Conservation (phyloP, 2,329 filamentous ascomycete species). For the Coniosporium tulheliwenetii region DNA sequence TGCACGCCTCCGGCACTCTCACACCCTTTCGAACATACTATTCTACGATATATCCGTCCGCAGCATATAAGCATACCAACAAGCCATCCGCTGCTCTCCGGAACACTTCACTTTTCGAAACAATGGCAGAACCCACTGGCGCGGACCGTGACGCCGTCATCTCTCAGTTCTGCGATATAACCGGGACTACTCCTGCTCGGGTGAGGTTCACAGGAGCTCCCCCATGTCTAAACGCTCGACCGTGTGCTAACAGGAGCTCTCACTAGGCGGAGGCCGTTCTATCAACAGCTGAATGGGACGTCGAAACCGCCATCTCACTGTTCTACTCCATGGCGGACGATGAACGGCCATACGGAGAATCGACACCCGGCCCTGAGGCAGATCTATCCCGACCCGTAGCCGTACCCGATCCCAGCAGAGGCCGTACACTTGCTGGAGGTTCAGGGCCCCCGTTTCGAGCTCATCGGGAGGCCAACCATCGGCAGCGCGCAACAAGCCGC, state of each 20-base stretch:
- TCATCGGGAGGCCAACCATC: slow-evolving; percentile 2
- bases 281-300: slow-evolving; percentile 26
- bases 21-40: too few species aligned
- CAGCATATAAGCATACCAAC: too few species aligned
- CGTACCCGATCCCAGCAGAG: slow-evolving; percentile 1
- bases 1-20: too few species aligned
- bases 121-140: too few species aligned
- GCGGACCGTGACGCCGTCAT: slow-evolving; percentile 14
- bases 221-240: slow-evolving; percentile 1
- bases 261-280: slow-evolving; percentile 28
- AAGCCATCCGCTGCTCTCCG: too few species aligned
- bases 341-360: slow-evolving; percentile 1
- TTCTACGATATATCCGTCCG: too few species aligned
- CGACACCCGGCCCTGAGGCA: too few species aligned
- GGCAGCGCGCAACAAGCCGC: slow-evolving; percentile 2
- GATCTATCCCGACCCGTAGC: too few species aligned
- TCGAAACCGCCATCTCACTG: slow-evolving; percentile 27
- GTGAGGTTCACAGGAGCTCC: slow-evolving; percentile 9
- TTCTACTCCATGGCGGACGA: slow-evolving; percentile 24
- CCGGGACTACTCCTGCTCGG: slow-evolving; percentile 15
- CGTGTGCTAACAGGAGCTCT: neutral
- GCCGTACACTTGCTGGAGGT: slow-evolving; percentile 5
- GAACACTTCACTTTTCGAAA: too few species aligned
- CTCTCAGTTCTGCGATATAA: slow-evolving; percentile 19
- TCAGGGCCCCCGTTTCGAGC: slow-evolving; percentile 2